Percentiles rank a stretch among this genome's conserved stretches.
Evolutionary conservation across 148 eudicot genomes (phyloP).

Genomic region (Silene latifolia): DNA sequence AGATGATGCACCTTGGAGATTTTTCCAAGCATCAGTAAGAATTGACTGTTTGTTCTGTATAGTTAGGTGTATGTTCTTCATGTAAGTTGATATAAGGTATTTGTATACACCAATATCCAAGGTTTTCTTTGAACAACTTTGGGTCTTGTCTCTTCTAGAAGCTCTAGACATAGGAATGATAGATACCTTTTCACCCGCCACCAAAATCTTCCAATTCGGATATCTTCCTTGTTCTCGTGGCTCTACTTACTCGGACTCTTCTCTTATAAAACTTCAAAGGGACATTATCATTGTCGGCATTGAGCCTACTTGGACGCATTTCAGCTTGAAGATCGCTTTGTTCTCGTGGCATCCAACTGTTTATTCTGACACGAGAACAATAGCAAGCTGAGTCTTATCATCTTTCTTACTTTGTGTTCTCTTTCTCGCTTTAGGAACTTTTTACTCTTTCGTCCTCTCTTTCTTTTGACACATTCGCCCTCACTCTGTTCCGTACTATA

Average conservation of each 20-base stretch:
- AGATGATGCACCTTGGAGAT: slow-evolving; percentile 41
- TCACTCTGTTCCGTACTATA: slow-evolving; percentile 10
- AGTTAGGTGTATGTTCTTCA: slow-evolving; percentile 74
- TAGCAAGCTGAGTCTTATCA: slow-evolving; percentile 32
- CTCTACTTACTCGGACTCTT: slow-evolving; percentile 15
- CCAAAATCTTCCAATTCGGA: slow-evolving; percentile 34
- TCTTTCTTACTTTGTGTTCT: not conserved
- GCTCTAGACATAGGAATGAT: slow-evolving; percentile 12
- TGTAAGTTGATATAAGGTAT: slow-evolving; percentile 69
- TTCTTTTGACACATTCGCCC: slow-evolving; percentile 11
- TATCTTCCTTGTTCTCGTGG: slow-evolving; percentile 25
- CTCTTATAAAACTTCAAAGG: slow-evolving; percentile 33
- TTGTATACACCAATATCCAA: slow-evolving; percentile 56
- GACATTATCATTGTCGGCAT: slow-evolving; percentile 35
- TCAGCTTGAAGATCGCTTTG: slow-evolving; percentile 42
- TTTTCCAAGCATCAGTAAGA: slow-evolving; percentile 69
- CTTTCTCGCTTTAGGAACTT: slow-evolving; percentile 9
- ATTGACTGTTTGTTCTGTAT: slow-evolving; percentile 59
- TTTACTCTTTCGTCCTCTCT: slow-evolving; percentile 14
- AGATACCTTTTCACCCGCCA: slow-evolving; percentile 26
- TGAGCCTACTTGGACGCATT: slow-evolving; percentile 29
- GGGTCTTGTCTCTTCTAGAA: slow-evolving; percentile 34
- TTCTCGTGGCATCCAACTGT: slow-evolving; percentile 26
- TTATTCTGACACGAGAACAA: slow-evolving; percentile 36
- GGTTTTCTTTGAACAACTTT: slow-evolving; percentile 37